Evolutionary conservation across 2,329 filamentous ascomycete genomes (phyloP).

Genomic region (Westerdykella aurantiaca): DNA sequence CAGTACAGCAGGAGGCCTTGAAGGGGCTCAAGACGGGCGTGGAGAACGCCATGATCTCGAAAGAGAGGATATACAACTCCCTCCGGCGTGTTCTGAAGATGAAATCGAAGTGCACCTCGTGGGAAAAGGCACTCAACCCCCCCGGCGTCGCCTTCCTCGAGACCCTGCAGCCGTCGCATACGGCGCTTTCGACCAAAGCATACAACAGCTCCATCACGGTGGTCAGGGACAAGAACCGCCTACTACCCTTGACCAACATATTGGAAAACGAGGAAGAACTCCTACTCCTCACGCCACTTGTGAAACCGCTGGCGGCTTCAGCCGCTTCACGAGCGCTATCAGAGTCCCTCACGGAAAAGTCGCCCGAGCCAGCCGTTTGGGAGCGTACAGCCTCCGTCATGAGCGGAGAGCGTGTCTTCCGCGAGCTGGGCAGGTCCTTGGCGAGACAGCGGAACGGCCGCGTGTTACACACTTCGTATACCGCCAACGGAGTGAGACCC

Average conservation of each 20-base stretch:
- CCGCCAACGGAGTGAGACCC: slow-evolving; percentile 83
- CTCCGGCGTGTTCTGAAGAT: slow-evolving; percentile 70
- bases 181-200: slow-evolving; percentile 71
- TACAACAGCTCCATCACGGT: slow-evolving; percentile 93
- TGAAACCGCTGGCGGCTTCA: slow-evolving; percentile 88
- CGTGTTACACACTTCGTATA: slow-evolving; percentile 90
- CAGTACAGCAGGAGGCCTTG: slow-evolving; percentile 86
- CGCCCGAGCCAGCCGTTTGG: slow-evolving; percentile 51
- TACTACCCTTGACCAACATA: slow-evolving; percentile 75
- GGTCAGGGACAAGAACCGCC: slow-evolving; percentile 78
- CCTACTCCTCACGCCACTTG: slow-evolving; percentile 78
- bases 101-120: slow-evolving; percentile 81
- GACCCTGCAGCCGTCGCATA: slow-evolving; percentile 75
- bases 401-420: slow-evolving; percentile 89
- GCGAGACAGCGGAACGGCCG: slow-evolving; percentile 80
- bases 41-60: slow-evolving; percentile 83
- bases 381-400: slow-evolving; percentile 62
- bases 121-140: slow-evolving; percentile 86
- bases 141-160: slow-evolving; percentile 71
- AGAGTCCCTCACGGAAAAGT: slow-evolving; percentile 51
- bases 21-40: slow-evolving; percentile 82
- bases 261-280: slow-evolving; percentile 82
- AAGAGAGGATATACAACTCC: slow-evolving; percentile 72
- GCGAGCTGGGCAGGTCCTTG: slow-evolving; percentile 81
- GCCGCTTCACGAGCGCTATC: slow-evolving; percentile 68